phyloP scores from a whole-genome alignment of 1,284 basidiomycete species.

The Violaceomyces palustris region DNA sequence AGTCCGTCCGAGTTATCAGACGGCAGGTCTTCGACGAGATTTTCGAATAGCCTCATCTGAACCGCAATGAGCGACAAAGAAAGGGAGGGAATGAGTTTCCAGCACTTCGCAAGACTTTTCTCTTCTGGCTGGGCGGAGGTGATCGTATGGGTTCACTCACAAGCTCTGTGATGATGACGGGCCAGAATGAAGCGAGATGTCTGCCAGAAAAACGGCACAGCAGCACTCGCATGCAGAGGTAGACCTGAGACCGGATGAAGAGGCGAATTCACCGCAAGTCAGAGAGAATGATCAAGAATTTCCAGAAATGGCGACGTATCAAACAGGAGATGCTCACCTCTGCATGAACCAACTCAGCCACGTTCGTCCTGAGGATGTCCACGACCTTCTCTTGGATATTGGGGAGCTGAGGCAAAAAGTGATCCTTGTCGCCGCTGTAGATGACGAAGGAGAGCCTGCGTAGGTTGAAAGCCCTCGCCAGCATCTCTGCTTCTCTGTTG shows the following conservation, averaged over 20 bases:
- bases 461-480: constrained; percentile 79
- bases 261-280: no score
- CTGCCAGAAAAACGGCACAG: constrained; percentile 86
- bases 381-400: constrained; percentile 94
- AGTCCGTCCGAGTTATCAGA: constrained; percentile 76
- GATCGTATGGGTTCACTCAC: neutral
- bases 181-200: constrained; percentile 94
- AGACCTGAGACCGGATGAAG: constrained; percentile 59
- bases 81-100: neutral
- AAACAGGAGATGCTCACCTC: no score
- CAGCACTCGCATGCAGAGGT: constrained; percentile 84
- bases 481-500: constrained; percentile 87
- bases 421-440: constrained; percentile 79
- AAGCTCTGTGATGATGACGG: constrained; percentile 85
- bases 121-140: no score
- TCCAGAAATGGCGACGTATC: neutral
- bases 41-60: constrained; percentile 62
- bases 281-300: no score
- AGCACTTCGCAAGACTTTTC: constrained; percentile 57
- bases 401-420: constrained; percentile 82
- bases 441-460: constrained; percentile 80
- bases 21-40: constrained; percentile 55
- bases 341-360: constrained; percentile 77
- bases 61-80: neutral
- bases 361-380: constrained; percentile 73